A percentile compares a stretch with the other conserved stretches of the same genome.
Conservation (phyloP, 2,329 filamentous ascomycete genomes). For the Periconia sp. region DNA sequence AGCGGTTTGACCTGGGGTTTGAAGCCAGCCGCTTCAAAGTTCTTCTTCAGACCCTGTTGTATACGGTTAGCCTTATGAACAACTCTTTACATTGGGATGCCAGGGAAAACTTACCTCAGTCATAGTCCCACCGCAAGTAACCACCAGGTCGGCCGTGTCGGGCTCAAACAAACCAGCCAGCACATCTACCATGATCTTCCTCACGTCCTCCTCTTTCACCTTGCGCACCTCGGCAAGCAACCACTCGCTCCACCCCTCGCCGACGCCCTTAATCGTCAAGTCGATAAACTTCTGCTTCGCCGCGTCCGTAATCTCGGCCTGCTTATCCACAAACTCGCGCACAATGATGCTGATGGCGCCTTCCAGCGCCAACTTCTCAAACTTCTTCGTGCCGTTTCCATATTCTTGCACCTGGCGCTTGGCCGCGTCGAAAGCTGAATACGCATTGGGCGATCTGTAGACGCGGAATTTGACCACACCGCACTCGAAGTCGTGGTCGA, state of each 20-base stretch:
- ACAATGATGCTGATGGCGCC: slow-evolving; percentile 90
- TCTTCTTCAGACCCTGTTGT: slow-evolving; percentile 69
- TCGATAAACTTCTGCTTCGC: slow-evolving; percentile 82
- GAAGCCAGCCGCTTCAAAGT: slow-evolving; percentile 76
- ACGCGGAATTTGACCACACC: slow-evolving; percentile 83
- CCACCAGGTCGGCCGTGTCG: slow-evolving; percentile 77
- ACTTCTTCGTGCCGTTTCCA: slow-evolving; percentile 67
- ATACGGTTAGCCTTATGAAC: slow-evolving; percentile 15
- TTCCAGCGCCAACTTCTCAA: slow-evolving; percentile 83
- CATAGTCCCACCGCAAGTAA: slow-evolving; percentile 86
- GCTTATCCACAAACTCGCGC: slow-evolving; percentile 81
- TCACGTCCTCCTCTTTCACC: slow-evolving; percentile 77
- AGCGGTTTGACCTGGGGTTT: slow-evolving; percentile 73
- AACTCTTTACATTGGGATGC: not conserved
- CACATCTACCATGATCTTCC: slow-evolving; percentile 70
- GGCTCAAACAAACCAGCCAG: slow-evolving; percentile 80
- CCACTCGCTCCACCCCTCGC: slow-evolving; percentile 74
- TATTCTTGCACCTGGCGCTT: slow-evolving; percentile 74
- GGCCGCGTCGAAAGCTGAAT: slow-evolving; percentile 79
- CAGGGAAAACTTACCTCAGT: slow-evolving; percentile 66
- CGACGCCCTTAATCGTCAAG: slow-evolving; percentile 74
- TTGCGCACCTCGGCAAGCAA: slow-evolving; percentile 76
- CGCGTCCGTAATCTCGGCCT: slow-evolving; percentile 79
- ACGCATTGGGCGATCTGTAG: slow-evolving; percentile 86
- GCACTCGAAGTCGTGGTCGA: slow-evolving; percentile 74